Percentiles rank a stretch among this genome's conserved stretches.
phyloP scores from a whole-genome alignment of 139 green algal genomes.

The Limnomonas spitsbergensis region DNA sequence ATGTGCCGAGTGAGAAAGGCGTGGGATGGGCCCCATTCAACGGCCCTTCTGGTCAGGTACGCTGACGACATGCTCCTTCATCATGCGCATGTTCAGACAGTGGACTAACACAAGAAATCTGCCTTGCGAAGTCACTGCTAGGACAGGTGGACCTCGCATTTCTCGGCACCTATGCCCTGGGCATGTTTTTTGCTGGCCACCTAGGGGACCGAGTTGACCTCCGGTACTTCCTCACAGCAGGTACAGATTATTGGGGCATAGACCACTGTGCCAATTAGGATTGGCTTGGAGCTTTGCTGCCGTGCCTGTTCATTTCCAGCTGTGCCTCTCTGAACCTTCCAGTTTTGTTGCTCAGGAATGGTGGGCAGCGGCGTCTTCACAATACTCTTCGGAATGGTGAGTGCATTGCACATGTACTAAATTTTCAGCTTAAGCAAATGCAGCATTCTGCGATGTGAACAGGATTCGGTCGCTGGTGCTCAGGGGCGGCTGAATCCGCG shows the following conservation, averaged over 20 bases:
- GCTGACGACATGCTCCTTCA: conserved; percentile 6
- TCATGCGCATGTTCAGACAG: background rate
- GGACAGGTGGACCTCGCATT: conserved; percentile 88
- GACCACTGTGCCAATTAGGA: no score
- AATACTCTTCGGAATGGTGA: conserved; percentile 74
- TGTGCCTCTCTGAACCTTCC: background rate
- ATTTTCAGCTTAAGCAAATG: no score
- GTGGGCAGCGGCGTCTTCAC: conserved; percentile 72
- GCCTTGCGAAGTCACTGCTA: conserved; percentile 58
- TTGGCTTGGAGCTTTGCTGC: background rate
- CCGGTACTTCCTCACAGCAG: conserved; percentile 77
- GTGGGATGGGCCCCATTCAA: conserved; percentile 89
- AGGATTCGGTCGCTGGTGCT: no score
- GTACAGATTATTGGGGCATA: conserved; percentile 19
- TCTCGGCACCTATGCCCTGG: conserved; percentile 82
- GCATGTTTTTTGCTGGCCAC: conserved; percentile 92
- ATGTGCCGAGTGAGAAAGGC: background rate
- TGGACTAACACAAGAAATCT: no score
- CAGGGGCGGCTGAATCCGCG: no score
- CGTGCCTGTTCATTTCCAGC: background rate
- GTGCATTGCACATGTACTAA: no score
- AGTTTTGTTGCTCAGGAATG: conserved; percentile 67
- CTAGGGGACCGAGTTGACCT: conserved; percentile 86
- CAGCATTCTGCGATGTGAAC: no score
- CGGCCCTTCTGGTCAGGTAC: conserved; percentile 59